Evolutionary conservation across 108 stramenopile species (phyloP), one percentile per base, ranked within the genome.

Genomic region (Skeletonema menzelii): DNA sequence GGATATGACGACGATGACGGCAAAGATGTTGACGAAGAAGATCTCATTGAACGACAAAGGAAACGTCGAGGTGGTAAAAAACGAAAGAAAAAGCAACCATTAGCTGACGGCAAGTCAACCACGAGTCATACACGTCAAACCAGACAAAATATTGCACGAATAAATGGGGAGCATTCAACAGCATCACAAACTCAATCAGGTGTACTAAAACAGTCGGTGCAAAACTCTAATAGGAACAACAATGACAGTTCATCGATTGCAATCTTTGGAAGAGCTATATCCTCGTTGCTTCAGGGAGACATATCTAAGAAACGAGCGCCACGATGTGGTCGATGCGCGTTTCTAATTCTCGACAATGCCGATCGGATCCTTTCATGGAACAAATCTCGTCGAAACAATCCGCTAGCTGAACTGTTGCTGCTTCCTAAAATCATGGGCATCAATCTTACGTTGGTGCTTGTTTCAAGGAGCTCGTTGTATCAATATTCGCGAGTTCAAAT

Each of bases 271-370:
- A 59, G 71, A 47, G 78, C 71, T 17, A 40, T 68, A 32, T 72
- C 78, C 20, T 53, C 59, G 19, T 53, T 79, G 27, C 70, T 71
- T 53, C 77, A 77, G 60, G 76, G 69, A 32, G 46, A 55, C 44
- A 35, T 22, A 20, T 44, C 66, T 3, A 37, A 56, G 26, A 72
- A 62, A 17, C 26, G 46, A 56, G n/a, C 26, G 0, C 42, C 64
- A 3, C 26, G 38, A n/a, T n/a, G 44, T 40, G 61, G 70, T 27
- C 66, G 75, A 15, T 79, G 82, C 24, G 86, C 83, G 8, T 75
- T 92, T 73, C 49, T 92, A 19, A 71, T 92, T 26, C 74, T 92
- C 37, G 91, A 92, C 66, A 74, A 86, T 65, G 89, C 86, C 2
- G 89, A 92, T 31, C 60, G 86, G n/a, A 79, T 92, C 12, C 66